Conservation (phyloP, 371 early-diverging fungal genomes). For the Actinomortierella wolfii region DNA sequence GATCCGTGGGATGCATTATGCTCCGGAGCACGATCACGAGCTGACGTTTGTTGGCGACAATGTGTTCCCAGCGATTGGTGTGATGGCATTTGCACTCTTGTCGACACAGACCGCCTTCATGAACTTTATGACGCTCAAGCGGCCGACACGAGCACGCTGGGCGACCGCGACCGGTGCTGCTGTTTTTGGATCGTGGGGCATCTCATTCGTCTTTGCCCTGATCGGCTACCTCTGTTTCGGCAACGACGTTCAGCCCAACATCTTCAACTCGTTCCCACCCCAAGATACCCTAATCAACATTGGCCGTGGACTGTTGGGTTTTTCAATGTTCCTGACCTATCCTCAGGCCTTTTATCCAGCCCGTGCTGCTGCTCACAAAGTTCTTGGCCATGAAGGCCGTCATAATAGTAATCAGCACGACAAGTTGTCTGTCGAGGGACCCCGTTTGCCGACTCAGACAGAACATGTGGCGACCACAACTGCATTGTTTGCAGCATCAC, state of each 20-base stretch:
- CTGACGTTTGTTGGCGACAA: slow-evolving; percentile 52
- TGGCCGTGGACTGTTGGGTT: slow-evolving; percentile 56
- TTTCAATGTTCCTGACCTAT: slow-evolving; percentile 60
- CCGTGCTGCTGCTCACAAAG: slow-evolving; percentile 58
- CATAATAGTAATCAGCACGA: too few species aligned
- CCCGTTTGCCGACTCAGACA: slow-evolving; percentile 45
- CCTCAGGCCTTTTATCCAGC: slow-evolving; percentile 57
- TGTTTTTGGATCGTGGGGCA: slow-evolving; percentile 53
- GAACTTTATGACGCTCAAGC: slow-evolving; percentile 54
- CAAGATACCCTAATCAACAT: slow-evolving; percentile 58
- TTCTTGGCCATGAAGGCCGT: slow-evolving; percentile 55
- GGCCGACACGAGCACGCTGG: slow-evolving; percentile 55
- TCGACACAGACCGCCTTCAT: slow-evolving; percentile 60
- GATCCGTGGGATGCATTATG: slow-evolving; percentile 56
- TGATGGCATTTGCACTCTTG: slow-evolving; percentile 67
- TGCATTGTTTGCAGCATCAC: slow-evolving; percentile 48
- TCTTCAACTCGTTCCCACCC: slow-evolving; percentile 61
- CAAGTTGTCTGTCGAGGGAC: too few species aligned
- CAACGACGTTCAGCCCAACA: slow-evolving; percentile 56
- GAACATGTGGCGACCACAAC: slow-evolving; percentile 55
- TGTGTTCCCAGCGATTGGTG: slow-evolving; percentile 62
- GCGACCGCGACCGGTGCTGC: slow-evolving; percentile 52
- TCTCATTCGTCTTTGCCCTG: slow-evolving; percentile 62
- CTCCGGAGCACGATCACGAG: slow-evolving; percentile 56
- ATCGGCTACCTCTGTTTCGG: slow-evolving; percentile 64